Base-by-base conservation (phyloP, 106 monocot species). In the Amphibolis antarctica region DNA sequence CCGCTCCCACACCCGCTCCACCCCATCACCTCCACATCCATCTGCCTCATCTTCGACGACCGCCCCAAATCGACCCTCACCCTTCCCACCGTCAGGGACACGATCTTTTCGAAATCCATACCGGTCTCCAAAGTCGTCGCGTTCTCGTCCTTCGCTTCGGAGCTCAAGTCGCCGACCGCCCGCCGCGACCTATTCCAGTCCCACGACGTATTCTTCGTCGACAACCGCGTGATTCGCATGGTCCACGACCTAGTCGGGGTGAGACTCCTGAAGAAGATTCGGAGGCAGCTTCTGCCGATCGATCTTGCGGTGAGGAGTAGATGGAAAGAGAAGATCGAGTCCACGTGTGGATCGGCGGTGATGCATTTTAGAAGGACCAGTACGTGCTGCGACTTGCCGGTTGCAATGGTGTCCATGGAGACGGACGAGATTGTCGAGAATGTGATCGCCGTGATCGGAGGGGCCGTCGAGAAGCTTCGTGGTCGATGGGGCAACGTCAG, bases 1-100 rank as follows among this genome's bases (percentile, higher is more conserved):
- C 71, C 77, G 11, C 74, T 85, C 36, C 84, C 80, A 9, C 75
- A 80, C 74, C 59, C 68, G 0, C 26, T 60, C 36, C 29, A 15
- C 9, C 13, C 60, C 7, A n/a, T 60, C 4, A 12, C 60, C 60
- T 18, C 30, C 60, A 31, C 60, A 4, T 57, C 57, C n/a, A 46
- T 64, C 44, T 44, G n/a, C 45, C 46, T 64, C 26, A 20, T 64
- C 46, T 9, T 45, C 63, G 63, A 64, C 20, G 63, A 64, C 22
- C 44, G 46, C 12, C 63, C 36, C 36, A 36, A 36, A 2, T 36
- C 36, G 36, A 2, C 36, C 7, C 36, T 36, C 36, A 36, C 36
- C 36, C 36, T 36, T 36, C 7, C 36, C 36, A 36, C 36, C 36
- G 36, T 44, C 63, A 28, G 9, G 0, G 36, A 60, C 60, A 4